These are phyloP conservation scores for Diospyros lotus DNA, from an alignment of 148 eudicot genomes.

Conservation along the genomic window DNA sequence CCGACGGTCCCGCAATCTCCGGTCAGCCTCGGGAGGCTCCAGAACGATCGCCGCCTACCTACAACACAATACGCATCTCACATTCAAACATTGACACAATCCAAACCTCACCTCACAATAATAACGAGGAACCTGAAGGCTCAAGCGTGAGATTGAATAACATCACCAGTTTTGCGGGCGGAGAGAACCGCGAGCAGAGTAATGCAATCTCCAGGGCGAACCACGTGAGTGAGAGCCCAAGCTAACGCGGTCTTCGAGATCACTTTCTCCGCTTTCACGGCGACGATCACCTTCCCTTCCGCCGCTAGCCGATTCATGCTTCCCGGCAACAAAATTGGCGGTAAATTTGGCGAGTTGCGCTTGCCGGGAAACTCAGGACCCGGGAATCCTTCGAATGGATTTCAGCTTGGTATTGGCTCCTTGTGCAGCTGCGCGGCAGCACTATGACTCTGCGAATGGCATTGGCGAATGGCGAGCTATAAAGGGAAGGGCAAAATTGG, in stretches of 20 bases:
- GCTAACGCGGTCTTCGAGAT: conserved; percentile 60
- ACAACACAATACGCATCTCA: not conserved
- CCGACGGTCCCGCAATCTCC: conserved; percentile 46
- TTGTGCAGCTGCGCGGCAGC: no score
- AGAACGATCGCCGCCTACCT: conserved; percentile 57
- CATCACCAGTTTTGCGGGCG: conserved; percentile 23
- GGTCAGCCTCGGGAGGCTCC: conserved; percentile 50
- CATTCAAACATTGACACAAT: not conserved
- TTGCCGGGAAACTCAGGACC: conserved; percentile 29
- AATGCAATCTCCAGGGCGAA: conserved; percentile 65
- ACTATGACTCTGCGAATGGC: no score
- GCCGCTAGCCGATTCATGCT: conserved; percentile 14
- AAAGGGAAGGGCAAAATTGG: not conserved
- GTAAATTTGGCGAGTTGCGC: not conserved
- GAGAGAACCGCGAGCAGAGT: conserved; percentile 70
- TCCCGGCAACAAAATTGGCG: no score
- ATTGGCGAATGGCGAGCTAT: no score
- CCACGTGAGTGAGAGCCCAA: conserved; percentile 86
- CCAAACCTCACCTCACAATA: not conserved
- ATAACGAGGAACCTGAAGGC: not conserved
- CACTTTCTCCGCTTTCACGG: conserved; percentile 67
- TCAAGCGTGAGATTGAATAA: not conserved
- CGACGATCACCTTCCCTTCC: conserved; percentile 58
- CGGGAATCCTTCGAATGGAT: not conserved
- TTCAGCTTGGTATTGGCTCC: not conserved